A percentile compares a stretch with the other conserved stretches of the same genome.
These are phyloP conservation scores for Galerina marginata DNA, from an alignment of 768 basidiomycete genomes.

Conservation along the genomic window DNA sequence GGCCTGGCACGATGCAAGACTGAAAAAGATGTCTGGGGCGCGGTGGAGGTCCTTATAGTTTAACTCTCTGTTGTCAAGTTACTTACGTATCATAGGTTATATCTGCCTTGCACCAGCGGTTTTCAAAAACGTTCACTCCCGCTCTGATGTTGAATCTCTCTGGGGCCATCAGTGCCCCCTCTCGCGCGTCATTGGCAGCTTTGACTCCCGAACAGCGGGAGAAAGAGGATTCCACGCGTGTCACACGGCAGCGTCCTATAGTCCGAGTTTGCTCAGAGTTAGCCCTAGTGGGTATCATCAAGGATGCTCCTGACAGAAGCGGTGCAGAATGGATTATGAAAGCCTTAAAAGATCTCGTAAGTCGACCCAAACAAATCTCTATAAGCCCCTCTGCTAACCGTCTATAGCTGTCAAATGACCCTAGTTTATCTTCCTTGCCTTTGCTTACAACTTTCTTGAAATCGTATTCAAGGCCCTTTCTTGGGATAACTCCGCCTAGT, in stretches of 20 bases:
- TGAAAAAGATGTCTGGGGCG: slow-evolving; percentile 90
- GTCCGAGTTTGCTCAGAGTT: slow-evolving; percentile 90
- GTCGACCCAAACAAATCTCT: slow-evolving; percentile 27
- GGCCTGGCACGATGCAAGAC: slow-evolving; percentile 88
- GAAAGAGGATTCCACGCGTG: slow-evolving; percentile 84
- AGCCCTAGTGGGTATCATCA: slow-evolving; percentile 84
- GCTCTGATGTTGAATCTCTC: slow-evolving; percentile 66
- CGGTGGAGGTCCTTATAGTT: slow-evolving; percentile 75
- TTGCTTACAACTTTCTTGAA: slow-evolving; percentile 92
- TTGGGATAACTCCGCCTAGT: slow-evolving; percentile 69
- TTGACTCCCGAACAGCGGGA: slow-evolving; percentile 82
- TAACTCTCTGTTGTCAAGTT: not conserved
- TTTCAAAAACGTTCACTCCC: slow-evolving; percentile 80
- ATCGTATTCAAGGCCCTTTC: slow-evolving; percentile 85
- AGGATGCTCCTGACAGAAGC: slow-evolving; percentile 70
- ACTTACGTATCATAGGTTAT: slow-evolving; percentile 64
- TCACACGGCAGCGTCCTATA: slow-evolving; percentile 83
- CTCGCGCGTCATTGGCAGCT: slow-evolving; percentile 57
- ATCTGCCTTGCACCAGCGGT: slow-evolving; percentile 86
- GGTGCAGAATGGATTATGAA: slow-evolving; percentile 93
- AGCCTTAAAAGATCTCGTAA: slow-evolving; percentile 80
- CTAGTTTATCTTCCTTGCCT: slow-evolving; percentile 84
- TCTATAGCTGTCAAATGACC: slow-evolving; percentile 83
- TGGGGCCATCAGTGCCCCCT: slow-evolving; percentile 61
- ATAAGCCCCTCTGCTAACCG: slow-evolving; percentile 11